These are phyloP conservation scores for Penicillium sp. DNA, from an alignment of 2,329 filamentous ascomycete genomes.

Conservation along the genomic window DNA sequence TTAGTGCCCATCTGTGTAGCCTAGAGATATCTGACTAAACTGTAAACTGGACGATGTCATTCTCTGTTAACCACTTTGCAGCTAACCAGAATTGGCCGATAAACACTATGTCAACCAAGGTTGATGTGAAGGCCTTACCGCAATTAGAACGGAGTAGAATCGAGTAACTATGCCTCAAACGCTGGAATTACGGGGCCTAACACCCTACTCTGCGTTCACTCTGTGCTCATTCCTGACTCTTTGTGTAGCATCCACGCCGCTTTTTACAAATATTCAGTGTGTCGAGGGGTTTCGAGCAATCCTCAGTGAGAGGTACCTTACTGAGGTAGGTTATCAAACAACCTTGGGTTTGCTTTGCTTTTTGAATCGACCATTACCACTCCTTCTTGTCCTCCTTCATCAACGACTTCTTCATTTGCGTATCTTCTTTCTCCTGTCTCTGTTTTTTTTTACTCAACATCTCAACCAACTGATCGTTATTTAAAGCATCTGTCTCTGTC, in stretches of 20 bases:
- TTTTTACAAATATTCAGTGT: too few species aligned
- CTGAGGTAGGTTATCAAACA: too few species aligned
- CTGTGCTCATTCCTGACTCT: not conserved
- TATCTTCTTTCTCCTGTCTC: too few species aligned
- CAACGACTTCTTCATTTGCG: too few species aligned
- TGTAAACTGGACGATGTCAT: too few species aligned
- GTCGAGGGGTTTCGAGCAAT: too few species aligned
- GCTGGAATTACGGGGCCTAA: not conserved
- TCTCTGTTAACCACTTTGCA: too few species aligned
- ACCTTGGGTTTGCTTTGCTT: not conserved
- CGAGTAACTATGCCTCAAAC: not conserved
- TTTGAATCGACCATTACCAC: not conserved
- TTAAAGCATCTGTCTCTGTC: not conserved
- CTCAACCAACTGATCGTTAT: not conserved
- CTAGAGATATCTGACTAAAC: too few species aligned
- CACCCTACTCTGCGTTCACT: not conserved
- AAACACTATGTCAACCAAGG: not conserved
- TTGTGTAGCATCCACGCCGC: too few species aligned
- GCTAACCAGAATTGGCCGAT: not conserved
- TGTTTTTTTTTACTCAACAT: too few species aligned
- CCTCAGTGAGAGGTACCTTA: too few species aligned
- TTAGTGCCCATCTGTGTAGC: too few species aligned
- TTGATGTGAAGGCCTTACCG: not conserved
- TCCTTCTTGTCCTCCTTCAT: not conserved
- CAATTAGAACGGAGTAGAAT: not conserved